Evolutionary conservation across 805 yeast species (phyloP).

Genomic region (Lachancea sp.): DNA sequence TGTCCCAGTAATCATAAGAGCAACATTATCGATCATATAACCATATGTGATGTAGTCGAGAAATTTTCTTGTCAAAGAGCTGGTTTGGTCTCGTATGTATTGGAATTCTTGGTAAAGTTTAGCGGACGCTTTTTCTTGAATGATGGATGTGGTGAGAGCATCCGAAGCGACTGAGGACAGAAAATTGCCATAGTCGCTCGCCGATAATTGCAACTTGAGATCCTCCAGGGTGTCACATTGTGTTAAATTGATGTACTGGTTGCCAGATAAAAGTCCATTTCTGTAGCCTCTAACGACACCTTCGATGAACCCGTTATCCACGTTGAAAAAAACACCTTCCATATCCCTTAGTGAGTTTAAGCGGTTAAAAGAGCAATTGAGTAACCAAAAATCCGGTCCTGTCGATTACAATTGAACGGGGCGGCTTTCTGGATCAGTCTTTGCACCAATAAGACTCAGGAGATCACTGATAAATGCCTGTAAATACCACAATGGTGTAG

Average conservation of each 20-base stretch:
- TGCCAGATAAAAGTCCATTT: slow-evolving; percentile 65
- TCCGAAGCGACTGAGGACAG: slow-evolving; percentile 69
- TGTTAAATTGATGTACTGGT: slow-evolving; percentile 85
- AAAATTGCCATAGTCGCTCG: slow-evolving; percentile 94
- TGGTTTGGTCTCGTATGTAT: slow-evolving; percentile 77
- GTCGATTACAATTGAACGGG: too few species aligned
- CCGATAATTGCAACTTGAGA: slow-evolving; percentile 84
- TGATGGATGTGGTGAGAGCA: slow-evolving; percentile 77
- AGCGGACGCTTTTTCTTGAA: slow-evolving; percentile 70
- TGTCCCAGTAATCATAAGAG: slow-evolving; percentile 93
- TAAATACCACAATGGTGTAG: too few species aligned
- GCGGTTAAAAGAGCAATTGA: too few species aligned
- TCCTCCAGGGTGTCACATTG: slow-evolving; percentile 96
- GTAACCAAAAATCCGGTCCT: too few species aligned
- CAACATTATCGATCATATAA: slow-evolving; percentile 97
- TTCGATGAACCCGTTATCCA: slow-evolving; percentile 86
- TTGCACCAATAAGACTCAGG: too few species aligned
- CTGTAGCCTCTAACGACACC: slow-evolving; percentile 93
- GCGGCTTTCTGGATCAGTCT: too few species aligned
- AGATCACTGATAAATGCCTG: too few species aligned
- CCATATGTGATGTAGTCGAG: slow-evolving; percentile 92
- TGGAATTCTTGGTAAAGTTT: slow-evolving; percentile 79
- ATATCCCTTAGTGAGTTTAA: slow-evolving; percentile 40
- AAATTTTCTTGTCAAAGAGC: slow-evolving; percentile 71
- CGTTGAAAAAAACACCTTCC: slow-evolving; percentile 93